Conservation (phyloP, 1,284 basidiomycete species). For the Melampsora americana region DNA sequence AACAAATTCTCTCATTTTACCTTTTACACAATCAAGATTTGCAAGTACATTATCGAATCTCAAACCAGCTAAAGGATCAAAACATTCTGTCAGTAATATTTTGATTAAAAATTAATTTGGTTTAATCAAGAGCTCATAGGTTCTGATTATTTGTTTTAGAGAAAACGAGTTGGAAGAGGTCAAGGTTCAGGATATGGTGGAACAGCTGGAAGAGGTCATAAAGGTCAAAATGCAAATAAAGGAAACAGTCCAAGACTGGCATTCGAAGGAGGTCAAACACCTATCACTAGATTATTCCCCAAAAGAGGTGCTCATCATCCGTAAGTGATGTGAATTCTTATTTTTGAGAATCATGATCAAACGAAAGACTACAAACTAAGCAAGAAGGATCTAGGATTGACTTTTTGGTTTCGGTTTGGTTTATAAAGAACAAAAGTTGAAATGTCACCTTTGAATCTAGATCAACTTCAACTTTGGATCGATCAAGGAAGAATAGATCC, state of each 20-base stretch:
- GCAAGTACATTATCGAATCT: conserved; percentile 28
- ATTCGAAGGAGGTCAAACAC: conserved; percentile 96
- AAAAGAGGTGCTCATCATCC: conserved; percentile 91
- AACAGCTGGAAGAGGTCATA: conserved; percentile 87
- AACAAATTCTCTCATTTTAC: not conserved
- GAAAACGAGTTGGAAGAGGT: conserved; percentile 85
- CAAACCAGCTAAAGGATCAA: conserved; percentile 42
- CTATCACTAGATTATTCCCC: conserved; percentile 83
- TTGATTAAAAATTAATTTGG: not conserved
- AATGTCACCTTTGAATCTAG: conserved; percentile 80
- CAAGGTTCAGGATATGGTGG: conserved; percentile 84
- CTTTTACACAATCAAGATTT: not conserved
- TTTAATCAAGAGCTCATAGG: too few relatives aligned
- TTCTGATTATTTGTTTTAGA: too few relatives aligned
- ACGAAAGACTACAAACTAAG: conserved; percentile 22
- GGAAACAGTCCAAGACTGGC: conserved; percentile 68
- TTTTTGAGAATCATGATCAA: not conserved
- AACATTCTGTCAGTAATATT: conserved; percentile 24
- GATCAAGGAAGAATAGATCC: conserved; percentile 76
- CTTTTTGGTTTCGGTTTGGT: conserved; percentile 2
- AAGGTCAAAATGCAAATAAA: conserved; percentile 89
- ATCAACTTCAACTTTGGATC: conserved; percentile 86
- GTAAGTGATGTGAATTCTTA: conserved; percentile 60
- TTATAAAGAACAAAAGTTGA: conserved; percentile 60
- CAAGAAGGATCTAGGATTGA: conserved; percentile 15